A percentile compares a stretch with the other conserved stretches of the same genome.
Evolutionary conservation across 306 rosid species (phyloP).

Genomic region (Cucurbita ficifolia): DNA sequence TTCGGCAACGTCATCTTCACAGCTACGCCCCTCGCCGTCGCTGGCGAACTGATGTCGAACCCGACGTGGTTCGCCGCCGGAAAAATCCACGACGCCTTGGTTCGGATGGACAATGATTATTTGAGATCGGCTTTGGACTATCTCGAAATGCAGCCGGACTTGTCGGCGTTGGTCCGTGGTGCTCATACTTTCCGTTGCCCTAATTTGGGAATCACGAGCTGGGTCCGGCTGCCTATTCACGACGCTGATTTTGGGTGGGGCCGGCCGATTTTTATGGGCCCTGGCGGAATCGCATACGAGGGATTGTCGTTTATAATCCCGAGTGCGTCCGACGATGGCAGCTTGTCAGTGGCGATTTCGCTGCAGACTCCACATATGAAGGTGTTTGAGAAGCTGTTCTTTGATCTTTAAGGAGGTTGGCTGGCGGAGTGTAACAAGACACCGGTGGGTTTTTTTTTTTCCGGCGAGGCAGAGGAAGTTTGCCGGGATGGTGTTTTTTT

Average conservation of each 20-base stretch:
- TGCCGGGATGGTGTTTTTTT: background rate
- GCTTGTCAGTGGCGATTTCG: conserved; percentile 49
- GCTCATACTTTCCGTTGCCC: conserved; percentile 82
- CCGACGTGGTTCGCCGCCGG: conserved; percentile 81
- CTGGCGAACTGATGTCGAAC: conserved; percentile 52
- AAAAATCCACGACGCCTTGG: conserved; percentile 49
- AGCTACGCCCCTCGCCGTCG: conserved; percentile 50
- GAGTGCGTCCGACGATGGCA: conserved; percentile 49
- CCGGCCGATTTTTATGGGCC: conserved; percentile 91
- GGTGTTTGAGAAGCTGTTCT: conserved; percentile 33
- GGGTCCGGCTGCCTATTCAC: conserved; percentile 78
- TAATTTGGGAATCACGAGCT: conserved; percentile 85
- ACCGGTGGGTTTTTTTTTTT: background rate
- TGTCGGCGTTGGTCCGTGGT: conserved; percentile 67
- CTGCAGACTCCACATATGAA: conserved; percentile 53
- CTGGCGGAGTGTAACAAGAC: background rate
- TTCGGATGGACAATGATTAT: conserved; percentile 52
- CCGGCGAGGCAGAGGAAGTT: background rate
- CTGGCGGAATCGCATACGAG: conserved; percentile 79
- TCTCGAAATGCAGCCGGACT: conserved; percentile 73
- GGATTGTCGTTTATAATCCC: conserved; percentile 64
- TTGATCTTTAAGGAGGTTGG: conserved; percentile 18
- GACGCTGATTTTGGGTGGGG: conserved; percentile 99
- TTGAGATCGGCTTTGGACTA: conserved; percentile 73
- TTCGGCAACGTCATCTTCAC: conserved; percentile 87